Conservation (phyloP, 768 basidiomycete species). For the Pluteus cervinus region DNA sequence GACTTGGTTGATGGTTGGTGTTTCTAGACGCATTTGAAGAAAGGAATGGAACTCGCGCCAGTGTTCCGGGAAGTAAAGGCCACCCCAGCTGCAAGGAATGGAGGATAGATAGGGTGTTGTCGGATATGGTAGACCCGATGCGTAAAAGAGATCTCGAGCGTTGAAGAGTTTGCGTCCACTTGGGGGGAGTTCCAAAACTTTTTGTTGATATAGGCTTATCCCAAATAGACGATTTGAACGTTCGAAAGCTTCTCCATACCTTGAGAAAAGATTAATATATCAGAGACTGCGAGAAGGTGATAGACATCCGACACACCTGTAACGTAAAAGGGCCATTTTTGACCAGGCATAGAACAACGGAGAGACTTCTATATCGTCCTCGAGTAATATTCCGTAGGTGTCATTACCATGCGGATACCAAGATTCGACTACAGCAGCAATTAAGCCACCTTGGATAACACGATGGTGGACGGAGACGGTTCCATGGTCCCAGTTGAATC, state of each 20-base stretch:
- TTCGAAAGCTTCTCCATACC: conserved; percentile 45
- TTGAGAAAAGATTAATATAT: conserved; percentile 20
- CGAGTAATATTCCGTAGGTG: conserved; percentile 73
- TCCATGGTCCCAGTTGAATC: conserved; percentile 58
- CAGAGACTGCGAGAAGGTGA: too few relatives aligned
- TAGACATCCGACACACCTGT: conserved; percentile 41
- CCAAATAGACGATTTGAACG: conserved; percentile 56
- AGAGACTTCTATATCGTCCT: conserved; percentile 84
- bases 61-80: conserved; percentile 82
- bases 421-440: conserved; percentile 81
- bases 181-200: conserved; percentile 65
- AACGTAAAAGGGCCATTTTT: conserved; percentile 74
- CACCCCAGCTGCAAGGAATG: conserved; percentile 90
- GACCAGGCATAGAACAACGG: conserved; percentile 82
- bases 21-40: conserved; percentile 65
- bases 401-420: conserved; percentile 79
- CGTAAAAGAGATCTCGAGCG: conserved; percentile 52
- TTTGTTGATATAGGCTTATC: conserved; percentile 84
- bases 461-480: conserved; percentile 59
- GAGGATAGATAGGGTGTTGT: conserved; percentile 77
- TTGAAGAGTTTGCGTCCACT: conserved; percentile 65
- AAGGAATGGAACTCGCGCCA: conserved; percentile 87
- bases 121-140: conserved; percentile 29
- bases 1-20: conserved; percentile 31
- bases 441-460: conserved; percentile 71